Percentiles rank a stretch among this genome's conserved stretches.
Evolutionary conservation across 192 early-diverging fungal species (phyloP).

Genomic region (Podila verticillata): DNA sequence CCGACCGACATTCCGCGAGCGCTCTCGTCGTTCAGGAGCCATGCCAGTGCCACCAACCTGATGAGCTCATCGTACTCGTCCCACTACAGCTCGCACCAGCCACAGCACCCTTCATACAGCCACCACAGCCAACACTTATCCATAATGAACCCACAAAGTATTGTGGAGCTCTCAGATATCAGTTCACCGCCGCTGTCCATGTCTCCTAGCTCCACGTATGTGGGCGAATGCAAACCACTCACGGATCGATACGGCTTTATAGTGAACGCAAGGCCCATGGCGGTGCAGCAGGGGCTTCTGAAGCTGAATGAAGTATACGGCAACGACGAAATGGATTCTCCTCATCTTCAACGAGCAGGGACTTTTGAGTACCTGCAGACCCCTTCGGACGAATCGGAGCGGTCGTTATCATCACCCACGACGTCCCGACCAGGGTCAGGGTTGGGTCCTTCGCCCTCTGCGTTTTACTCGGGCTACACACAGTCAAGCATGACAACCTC

Average conservation of each 20-base stretch:
- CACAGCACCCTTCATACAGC: not conserved
- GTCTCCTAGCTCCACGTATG: constrained; percentile 25
- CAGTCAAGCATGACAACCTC: not conserved
- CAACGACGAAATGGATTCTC: constrained; percentile 24
- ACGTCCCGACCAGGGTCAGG: not conserved
- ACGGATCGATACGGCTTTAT: constrained; percentile 49
- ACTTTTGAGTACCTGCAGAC: constrained; percentile 16
- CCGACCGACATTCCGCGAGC: constrained; percentile 31
- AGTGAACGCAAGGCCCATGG: constrained; percentile 43
- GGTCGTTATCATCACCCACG: not conserved
- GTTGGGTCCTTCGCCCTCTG: not conserved
- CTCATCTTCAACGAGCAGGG: not conserved
- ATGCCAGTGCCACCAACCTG: constrained; percentile 12
- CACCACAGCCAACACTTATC: not conserved
- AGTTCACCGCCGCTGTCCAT: constrained; percentile 19
- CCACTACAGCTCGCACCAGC: constrained; percentile 10
- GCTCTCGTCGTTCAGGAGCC: constrained; percentile 22
- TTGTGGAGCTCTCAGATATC: constrained; percentile 45
- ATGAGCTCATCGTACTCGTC: constrained; percentile 36
- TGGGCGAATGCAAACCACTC: constrained; percentile 30
- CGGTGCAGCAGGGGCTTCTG: constrained; percentile 39
- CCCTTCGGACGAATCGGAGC: constrained; percentile 13
- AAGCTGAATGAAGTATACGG: constrained; percentile 35
- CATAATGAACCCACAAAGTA: constrained; percentile 6
- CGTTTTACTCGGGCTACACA: not conserved